phyloP scores from a whole-genome alignment of 176 grass and related monocot species.

The Eragrostis nindensis region DNA sequence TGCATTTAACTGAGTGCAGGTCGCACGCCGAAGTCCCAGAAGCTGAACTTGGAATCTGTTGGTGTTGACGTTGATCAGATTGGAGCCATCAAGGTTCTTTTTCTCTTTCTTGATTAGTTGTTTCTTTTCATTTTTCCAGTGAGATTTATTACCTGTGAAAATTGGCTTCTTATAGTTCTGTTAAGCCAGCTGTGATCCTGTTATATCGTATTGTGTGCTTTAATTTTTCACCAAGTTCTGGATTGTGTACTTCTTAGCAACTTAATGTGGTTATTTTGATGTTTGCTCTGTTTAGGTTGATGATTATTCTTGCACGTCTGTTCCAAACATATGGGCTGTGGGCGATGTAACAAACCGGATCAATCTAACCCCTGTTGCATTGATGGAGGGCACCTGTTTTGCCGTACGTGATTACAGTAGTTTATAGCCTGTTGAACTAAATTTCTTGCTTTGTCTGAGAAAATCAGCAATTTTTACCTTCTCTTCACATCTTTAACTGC shows the following conservation, averaged over 20 bases:
- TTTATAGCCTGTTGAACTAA: neutral
- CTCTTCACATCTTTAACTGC: constrained; percentile 29
- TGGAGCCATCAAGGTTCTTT: constrained; percentile 83
- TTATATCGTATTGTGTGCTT: neutral
- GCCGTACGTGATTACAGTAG: constrained; percentile 62
- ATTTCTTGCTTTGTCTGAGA: constrained; percentile 25
- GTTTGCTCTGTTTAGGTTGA: constrained; percentile 69
- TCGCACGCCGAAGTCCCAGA: constrained; percentile 73
- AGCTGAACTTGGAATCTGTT: constrained; percentile 81
- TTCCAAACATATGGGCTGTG: constrained; percentile 93
- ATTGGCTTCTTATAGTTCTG: constrained; percentile 23
- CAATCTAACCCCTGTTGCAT: constrained; percentile 94
- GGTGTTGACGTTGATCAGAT: constrained; percentile 77
- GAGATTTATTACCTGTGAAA: neutral
- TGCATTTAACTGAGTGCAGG: constrained; percentile 57
- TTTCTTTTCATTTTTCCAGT: constrained; percentile 17
- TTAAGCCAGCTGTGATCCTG: neutral
- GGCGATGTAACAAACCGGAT: constrained; percentile 97
- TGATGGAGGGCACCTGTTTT: constrained; percentile 98
- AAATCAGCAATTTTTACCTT: constrained; percentile 21
- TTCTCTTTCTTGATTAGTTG: constrained; percentile 19
- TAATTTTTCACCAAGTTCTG: constrained; percentile 4
- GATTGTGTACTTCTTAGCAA: constrained; percentile 29
- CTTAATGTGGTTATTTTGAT: constrained; percentile 9
- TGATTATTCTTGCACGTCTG: constrained; percentile 75